A percentile compares a stretch with the other conserved stretches of the same genome.
phyloP scores from a whole-genome alignment of 805 yeast species.

The Myxozyma geophila region DNA sequence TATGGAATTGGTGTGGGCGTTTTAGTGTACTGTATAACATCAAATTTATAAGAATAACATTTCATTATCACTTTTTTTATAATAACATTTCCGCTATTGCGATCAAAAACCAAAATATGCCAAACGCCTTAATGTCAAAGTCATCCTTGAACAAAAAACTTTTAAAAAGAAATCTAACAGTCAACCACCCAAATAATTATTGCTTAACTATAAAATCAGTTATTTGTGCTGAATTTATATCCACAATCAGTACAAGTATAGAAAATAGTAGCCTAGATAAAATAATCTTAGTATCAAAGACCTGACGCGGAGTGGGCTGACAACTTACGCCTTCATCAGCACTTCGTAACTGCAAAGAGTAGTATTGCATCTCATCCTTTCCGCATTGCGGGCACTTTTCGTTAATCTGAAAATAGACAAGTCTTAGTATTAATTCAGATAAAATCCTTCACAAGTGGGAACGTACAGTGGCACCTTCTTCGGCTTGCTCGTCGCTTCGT shows the following conservation, averaged over 20 bases:
- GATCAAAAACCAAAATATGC: neutral
- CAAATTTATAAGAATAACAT: neutral
- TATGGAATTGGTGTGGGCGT: too few species aligned
- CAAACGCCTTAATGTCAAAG: neutral
- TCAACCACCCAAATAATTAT: neutral
- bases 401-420: slow-evolving; percentile 58
- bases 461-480: slow-evolving; percentile 82
- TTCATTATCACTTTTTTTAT: neutral
- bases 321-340: slow-evolving; percentile 88
- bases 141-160: neutral
- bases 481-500: slow-evolving; percentile 62
- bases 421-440: neutral
- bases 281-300: neutral
- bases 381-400: slow-evolving; percentile 99
- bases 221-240: slow-evolving; percentile 91
- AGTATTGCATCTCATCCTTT: slow-evolving; percentile 96
- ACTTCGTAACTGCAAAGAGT: slow-evolving; percentile 91
- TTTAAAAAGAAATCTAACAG: neutral
- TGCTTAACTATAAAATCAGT: slow-evolving; percentile 49
- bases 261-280: slow-evolving; percentile 79
- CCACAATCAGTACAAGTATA: slow-evolving; percentile 95
- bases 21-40: too few species aligned
- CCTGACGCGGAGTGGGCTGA: neutral
- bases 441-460: neutral
- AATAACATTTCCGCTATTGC: neutral